Evolutionary conservation across 2,329 filamentous ascomycete genomes (phyloP), one percentile per base, ranked within the genome.

Genomic region (Trichoderma sp.): DNA sequence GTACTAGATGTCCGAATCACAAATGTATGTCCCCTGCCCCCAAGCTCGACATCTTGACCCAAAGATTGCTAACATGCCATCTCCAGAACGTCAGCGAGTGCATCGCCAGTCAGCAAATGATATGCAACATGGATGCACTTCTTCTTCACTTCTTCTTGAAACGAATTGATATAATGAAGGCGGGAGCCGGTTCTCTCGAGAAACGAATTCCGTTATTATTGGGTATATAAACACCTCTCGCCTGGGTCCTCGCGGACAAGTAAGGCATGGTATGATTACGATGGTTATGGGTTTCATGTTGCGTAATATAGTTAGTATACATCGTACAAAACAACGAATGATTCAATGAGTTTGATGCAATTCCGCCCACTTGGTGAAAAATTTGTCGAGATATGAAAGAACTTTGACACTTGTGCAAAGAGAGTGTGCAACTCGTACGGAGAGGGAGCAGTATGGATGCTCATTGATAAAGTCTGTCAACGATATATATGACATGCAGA

Each of bases 231-330:
- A 62, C 31, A 74, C 63, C 29, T 56, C 41, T 18, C 33, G 24
- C 63, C 63, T 27, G 21, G 41, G 33, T 67, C 62, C 56, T 45
- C 27, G 27, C 27, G 31, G 62, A 50, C 71, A 29, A 35, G 50
- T 35, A 50, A 35, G 21, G 63, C 62, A 62, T 63, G 41, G 35
- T 18, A 67, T 53, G 59, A 41, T 31, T 31, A 71, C 9, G 73
- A 64, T 74, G 63, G 71, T 60, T n/a, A 45, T 60, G 41, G 27
- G 27, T 67, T 33, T 74, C 50, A 60, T 41, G 33, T 60, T 74
- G 50, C 67, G 50, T 74, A 74, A 56, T 72, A 45, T 64, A 56
- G 59, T 64, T 38, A 18, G 14, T 62, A 45, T 59, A 18, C 16
- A n/a, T 24, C 50, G 50, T 56, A 66, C 41, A 45, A 45, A 45